These are phyloP conservation scores for Leishmania amazonensis DNA, from an alignment of 208 protist genomes.

Conservation along the genomic window DNA sequence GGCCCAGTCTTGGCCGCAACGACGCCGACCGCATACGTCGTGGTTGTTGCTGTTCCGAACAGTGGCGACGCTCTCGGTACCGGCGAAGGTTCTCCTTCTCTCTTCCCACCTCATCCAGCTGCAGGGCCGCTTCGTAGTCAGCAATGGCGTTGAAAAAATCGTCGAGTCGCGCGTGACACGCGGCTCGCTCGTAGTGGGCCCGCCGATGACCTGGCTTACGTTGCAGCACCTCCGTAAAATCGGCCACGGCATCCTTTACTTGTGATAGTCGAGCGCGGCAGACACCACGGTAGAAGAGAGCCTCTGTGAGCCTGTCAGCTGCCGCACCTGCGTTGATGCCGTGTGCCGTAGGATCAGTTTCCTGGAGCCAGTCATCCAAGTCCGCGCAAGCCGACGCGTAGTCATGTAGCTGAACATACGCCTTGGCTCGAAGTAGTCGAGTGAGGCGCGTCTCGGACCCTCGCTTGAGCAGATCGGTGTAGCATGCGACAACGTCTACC, in stretches of 20 bases:
- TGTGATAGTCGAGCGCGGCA: slow-evolving; percentile 55
- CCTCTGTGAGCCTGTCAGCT: slow-evolving; percentile 18
- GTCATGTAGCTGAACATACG: slow-evolving; percentile 42
- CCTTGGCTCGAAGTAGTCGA: slow-evolving; percentile 41
- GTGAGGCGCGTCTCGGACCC: slow-evolving; percentile 26
- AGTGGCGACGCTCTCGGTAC: slow-evolving; percentile 11
- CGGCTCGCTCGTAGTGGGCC: slow-evolving; percentile 73
- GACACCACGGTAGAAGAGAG: slow-evolving; percentile 50
- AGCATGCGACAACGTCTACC: slow-evolving; percentile 39
- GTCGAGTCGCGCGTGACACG: slow-evolving; percentile 70
- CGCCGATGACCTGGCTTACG: slow-evolving; percentile 47
- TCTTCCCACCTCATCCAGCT: slow-evolving; percentile 38
- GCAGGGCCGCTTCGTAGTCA: slow-evolving; percentile 83
- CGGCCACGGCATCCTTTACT: slow-evolving; percentile 57
- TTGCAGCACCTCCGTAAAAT: slow-evolving; percentile 69
- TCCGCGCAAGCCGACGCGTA: slow-evolving; percentile 44
- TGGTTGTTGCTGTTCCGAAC: slow-evolving; percentile 8
- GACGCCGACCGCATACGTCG: background rate
- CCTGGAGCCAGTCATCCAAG: slow-evolving; percentile 37
- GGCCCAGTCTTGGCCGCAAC: background rate
- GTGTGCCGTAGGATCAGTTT: background rate
- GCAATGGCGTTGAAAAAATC: slow-evolving; percentile 74
- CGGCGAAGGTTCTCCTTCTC: slow-evolving; percentile 10
- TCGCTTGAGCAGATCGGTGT: slow-evolving; percentile 23
- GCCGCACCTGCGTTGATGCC: background rate